These are phyloP conservation scores for Gossypium turneri DNA, from an alignment of 345 rosid species.

Conservation along the genomic window DNA sequence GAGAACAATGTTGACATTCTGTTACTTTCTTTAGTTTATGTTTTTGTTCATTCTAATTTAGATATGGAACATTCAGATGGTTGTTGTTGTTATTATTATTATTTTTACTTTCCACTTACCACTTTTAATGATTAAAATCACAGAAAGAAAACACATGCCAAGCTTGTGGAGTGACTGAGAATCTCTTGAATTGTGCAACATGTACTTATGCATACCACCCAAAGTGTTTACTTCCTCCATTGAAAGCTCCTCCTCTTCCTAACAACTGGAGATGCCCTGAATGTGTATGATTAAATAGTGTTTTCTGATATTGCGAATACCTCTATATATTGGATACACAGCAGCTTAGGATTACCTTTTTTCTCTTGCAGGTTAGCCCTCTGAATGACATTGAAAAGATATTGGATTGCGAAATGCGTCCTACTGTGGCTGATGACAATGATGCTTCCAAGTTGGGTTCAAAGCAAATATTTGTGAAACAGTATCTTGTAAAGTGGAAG, in stretches of 20 bases:
- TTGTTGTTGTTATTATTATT: not conserved
- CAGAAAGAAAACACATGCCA: slow-evolving; percentile 80
- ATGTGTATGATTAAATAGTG: slow-evolving; percentile 51
- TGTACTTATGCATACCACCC: slow-evolving; percentile 83
- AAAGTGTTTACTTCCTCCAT: slow-evolving; percentile 79
- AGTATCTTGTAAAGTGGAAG: slow-evolving; percentile 99
- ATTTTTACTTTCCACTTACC: too few relatives aligned
- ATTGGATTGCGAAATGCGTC: slow-evolving; percentile 92
- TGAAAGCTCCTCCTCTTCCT: slow-evolving; percentile 56
- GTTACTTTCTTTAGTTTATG: not conserved
- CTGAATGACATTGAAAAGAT: slow-evolving; percentile 88
- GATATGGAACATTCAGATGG: not conserved
- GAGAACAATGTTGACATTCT: not conserved
- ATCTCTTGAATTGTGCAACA: slow-evolving; percentile 76
- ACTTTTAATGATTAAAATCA: not conserved
- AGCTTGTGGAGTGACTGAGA: slow-evolving; percentile 77
- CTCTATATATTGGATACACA: slow-evolving; percentile 12
- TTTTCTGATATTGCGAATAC: not conserved
- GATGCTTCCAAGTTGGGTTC: slow-evolving; percentile 62
- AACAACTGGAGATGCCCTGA: slow-evolving; percentile 96
- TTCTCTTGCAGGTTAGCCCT: slow-evolving; percentile 83
- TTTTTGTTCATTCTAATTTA: not conserved
- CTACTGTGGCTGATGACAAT: slow-evolving; percentile 62
- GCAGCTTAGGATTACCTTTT: slow-evolving; percentile 21
- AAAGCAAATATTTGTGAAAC: slow-evolving; percentile 80